These are phyloP conservation scores for Candida taoyuanica DNA, from an alignment of 805 yeast species.

Conservation along the genomic window DNA sequence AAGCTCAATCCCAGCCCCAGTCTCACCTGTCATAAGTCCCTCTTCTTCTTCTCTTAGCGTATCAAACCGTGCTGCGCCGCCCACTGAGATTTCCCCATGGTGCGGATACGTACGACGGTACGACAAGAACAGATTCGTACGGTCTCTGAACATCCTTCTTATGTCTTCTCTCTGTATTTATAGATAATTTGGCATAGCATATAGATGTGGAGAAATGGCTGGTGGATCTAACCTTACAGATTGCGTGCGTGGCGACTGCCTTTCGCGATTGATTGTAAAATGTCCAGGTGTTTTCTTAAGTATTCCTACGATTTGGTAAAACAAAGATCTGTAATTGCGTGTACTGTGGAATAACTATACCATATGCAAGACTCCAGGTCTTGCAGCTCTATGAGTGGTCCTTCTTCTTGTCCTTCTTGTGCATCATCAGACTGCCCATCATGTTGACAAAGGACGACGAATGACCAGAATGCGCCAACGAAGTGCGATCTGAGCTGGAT, in stretches of 20 bases:
- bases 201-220: background rate
- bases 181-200: background rate
- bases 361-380: too few species aligned
- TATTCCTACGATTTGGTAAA: too few species aligned
- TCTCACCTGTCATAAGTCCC: conserved; percentile 25
- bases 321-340: too few species aligned
- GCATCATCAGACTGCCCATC: conserved; percentile 22
- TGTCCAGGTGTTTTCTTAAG: background rate
- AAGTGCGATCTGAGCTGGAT: conserved; percentile 1
- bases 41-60: conserved; percentile 30
- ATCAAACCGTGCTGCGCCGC: conserved; percentile 25
- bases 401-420: conserved; percentile 21
- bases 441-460: conserved; percentile 26
- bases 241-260: background rate
- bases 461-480: conserved; percentile 13
- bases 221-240: too few species aligned
- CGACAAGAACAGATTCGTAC: conserved; percentile 88
- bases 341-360: too few species aligned
- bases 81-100: conserved; percentile 26
- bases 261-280: background rate
- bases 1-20: conserved; percentile 45
- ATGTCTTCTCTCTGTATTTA: background rate
- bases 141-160: conserved; percentile 73
- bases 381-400: too few species aligned
- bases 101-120: conserved; percentile 88